Conservation (phyloP, 331 rosid species). For the Quercus tomentella region DNA sequence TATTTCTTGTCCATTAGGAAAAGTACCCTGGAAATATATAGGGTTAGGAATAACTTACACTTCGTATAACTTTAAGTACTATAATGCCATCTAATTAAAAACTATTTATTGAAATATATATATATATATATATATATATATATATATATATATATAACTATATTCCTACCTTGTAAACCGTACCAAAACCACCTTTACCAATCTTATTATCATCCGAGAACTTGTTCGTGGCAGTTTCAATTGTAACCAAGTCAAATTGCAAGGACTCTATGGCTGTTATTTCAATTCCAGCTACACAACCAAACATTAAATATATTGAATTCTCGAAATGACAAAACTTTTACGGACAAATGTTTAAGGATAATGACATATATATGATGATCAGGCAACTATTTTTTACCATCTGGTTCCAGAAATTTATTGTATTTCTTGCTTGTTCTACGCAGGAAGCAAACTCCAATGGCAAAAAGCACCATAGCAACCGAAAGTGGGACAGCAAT, state of each 20-base stretch:
- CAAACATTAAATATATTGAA: not conserved
- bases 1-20: conserved; percentile 6
- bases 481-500: conserved; percentile 24
- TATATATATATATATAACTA: too few species aligned
- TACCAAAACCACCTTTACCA: conserved; percentile 66
- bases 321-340: too few species aligned
- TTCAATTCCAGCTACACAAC: conserved; percentile 30
- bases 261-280: conserved; percentile 32
- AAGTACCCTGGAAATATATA: conserved; percentile 2
- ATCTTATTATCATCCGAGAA: conserved; percentile 45
- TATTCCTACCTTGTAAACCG: conserved; percentile 45
- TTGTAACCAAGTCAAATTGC: conserved; percentile 40
- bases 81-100: too few species aligned
- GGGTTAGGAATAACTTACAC: too few species aligned
- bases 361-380: too few species aligned
- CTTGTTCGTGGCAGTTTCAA: conserved; percentile 48
- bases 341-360: too few species aligned
- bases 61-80: too few species aligned
- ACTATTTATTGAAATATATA: too few species aligned
- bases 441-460: conserved; percentile 17
- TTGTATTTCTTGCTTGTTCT: conserved; percentile 19
- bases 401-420: conserved; percentile 14
- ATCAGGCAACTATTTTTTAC: not conserved
- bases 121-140: too few species aligned
- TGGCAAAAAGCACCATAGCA: conserved; percentile 8